These are phyloP conservation scores for Echria macrotheca DNA, from an alignment of 495 filamentous ascomycete species.

Conservation along the genomic window DNA sequence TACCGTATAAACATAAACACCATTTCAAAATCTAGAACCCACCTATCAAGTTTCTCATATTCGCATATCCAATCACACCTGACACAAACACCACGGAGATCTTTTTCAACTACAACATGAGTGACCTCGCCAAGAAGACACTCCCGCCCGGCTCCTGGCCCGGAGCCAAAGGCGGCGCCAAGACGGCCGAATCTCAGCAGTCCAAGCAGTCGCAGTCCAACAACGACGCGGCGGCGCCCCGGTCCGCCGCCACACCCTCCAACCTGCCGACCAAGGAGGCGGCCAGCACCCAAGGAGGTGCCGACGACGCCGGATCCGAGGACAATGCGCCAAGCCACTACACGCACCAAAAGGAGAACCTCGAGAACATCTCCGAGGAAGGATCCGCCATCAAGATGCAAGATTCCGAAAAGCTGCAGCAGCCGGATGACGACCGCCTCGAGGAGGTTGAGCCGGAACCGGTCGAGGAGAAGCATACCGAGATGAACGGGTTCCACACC, in stretches of 20 bases:
- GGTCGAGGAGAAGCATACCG: too few species aligned
- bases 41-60: too few species aligned
- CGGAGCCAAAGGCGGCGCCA: slow-evolving; percentile 14
- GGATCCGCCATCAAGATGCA: slow-evolving; percentile 14
- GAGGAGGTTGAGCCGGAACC: slow-evolving; percentile 14
- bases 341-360: slow-evolving; percentile 18
- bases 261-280: slow-evolving; percentile 7
- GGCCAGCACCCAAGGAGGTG: too few species aligned
- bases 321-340: slow-evolving; percentile 14
- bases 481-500: neutral
- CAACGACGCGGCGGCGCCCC: slow-evolving; percentile 9
- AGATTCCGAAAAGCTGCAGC: neutral
- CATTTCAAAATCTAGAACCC: neutral
- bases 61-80: neutral
- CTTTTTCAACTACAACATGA: slow-evolving; percentile 20
- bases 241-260: slow-evolving; percentile 12
- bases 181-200: slow-evolving; percentile 13
- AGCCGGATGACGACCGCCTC: neutral
- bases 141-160: slow-evolving; percentile 21
- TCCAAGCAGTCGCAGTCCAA: too few species aligned
- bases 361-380: slow-evolving; percentile 15
- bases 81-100: slow-evolving; percentile 5
- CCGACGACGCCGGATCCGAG: slow-evolving; percentile 1
- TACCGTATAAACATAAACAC: neutral
- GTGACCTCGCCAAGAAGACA: slow-evolving; percentile 25